Evolutionary conservation across 176 grass and related monocot species (phyloP).

Genomic region (Puccinellia tenuiflora): DNA sequence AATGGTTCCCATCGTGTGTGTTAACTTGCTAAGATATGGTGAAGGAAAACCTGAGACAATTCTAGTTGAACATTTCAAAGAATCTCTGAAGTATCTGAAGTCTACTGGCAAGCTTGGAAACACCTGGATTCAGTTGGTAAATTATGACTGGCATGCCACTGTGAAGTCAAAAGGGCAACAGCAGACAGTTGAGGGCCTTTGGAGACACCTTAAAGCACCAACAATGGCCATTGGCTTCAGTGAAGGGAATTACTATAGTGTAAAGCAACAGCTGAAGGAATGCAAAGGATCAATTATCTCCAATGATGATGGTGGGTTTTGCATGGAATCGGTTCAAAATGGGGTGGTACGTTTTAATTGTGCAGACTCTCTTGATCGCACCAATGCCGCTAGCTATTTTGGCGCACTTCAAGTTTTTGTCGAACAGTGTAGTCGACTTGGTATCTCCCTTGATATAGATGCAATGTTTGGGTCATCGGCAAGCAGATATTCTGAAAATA

Average conservation of each 20-base stretch:
- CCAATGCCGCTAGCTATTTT: slow-evolving; percentile 98
- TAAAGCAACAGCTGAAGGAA: slow-evolving; percentile 60
- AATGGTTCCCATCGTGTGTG: slow-evolving; percentile 76
- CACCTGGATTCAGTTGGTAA: slow-evolving; percentile 92
- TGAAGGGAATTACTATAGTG: slow-evolving; percentile 79
- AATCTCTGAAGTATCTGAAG: slow-evolving; percentile 63
- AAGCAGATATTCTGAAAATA: slow-evolving; percentile 55
- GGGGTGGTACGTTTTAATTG: slow-evolving; percentile 98
- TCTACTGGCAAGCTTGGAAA: slow-evolving; percentile 62
- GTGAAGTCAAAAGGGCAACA: slow-evolving; percentile 85
- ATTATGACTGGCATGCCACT: slow-evolving; percentile 96
- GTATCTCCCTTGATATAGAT: slow-evolving; percentile 76
- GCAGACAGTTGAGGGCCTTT: slow-evolving; percentile 78
- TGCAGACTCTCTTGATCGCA: slow-evolving; percentile 98
- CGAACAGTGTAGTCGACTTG: slow-evolving; percentile 79
- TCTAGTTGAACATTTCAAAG: slow-evolving; percentile 87
- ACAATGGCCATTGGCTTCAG: slow-evolving; percentile 88
- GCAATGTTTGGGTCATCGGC: slow-evolving; percentile 53
- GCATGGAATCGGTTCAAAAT: slow-evolving; percentile 76
- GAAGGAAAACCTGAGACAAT: slow-evolving; percentile 86
- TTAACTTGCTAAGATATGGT: slow-evolving; percentile 82
- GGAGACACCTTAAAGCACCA: slow-evolving; percentile 77
- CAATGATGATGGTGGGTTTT: slow-evolving; percentile 68
- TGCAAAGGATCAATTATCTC: slow-evolving; percentile 70
- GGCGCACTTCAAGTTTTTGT: slow-evolving; percentile 99